Conservation (phyloP, 1,284 basidiomycete genomes). For the Malassezia psittaci region DNA sequence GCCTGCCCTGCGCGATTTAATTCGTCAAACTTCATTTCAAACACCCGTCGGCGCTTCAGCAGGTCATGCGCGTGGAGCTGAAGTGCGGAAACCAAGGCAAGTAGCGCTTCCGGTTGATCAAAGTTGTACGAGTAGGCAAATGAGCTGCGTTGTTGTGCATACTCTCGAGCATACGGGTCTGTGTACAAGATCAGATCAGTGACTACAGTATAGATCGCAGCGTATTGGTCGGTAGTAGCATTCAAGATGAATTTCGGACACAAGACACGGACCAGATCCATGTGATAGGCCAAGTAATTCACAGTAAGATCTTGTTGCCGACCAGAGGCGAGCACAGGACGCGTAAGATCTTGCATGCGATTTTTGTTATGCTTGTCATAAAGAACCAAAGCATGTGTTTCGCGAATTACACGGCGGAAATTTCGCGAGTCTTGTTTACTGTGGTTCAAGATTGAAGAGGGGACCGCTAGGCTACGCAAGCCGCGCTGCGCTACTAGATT, state of each 20-base stretch:
- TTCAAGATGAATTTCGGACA: constrained; percentile 69
- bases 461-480: constrained; percentile 55
- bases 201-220: constrained; percentile 75
- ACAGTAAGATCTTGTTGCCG: constrained; percentile 41
- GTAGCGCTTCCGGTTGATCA: constrained; percentile 62
- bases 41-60: constrained; percentile 31
- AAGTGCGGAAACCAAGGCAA: constrained; percentile 62
- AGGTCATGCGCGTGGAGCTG: constrained; percentile 63
- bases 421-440: constrained; percentile 21
- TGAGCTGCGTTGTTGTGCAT: constrained; percentile 54
- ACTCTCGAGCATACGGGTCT: constrained; percentile 57
- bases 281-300: constrained; percentile 69
- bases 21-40: constrained; percentile 44
- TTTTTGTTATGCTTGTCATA: constrained; percentile 81
- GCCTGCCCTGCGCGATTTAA: constrained; percentile 53
- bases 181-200: constrained; percentile 73
- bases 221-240: constrained; percentile 74
- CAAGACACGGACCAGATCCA: constrained; percentile 68
- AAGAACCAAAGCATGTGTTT: constrained; percentile 72
- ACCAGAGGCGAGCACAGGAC: constrained; percentile 29
- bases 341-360: constrained; percentile 10
- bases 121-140: constrained; percentile 85
- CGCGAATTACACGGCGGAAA: constrained; percentile 71
- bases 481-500: not conserved
- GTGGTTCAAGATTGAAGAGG: constrained; percentile 61